Base-by-base conservation (phyloP, 371 early-diverging fungal genomes). In the Mucor saturninus region DNA sequence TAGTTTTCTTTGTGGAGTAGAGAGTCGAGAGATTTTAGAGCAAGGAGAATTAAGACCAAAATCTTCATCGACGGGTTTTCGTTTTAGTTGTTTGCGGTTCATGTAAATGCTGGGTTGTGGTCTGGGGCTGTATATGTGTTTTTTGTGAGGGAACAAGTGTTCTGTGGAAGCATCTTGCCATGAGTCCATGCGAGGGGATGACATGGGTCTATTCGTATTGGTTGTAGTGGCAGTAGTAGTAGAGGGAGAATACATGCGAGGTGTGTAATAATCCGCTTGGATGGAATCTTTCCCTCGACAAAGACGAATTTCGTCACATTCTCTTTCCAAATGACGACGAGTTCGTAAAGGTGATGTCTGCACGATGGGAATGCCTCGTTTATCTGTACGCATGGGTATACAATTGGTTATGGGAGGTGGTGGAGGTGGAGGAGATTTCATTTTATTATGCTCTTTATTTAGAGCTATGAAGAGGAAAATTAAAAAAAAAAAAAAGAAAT, bases 81-180 rank as follows among this genome's bases (percentile, higher is more conserved):
- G 10, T 13, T 11, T 42, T 42, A 13, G 11, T 38, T 11, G n/a
- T 42, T n/a, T 30, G 29, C 26, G 2, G 30, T 50, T 50, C 45
- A 46, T 26, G 31, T 38, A n/a, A 50, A 9, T 50, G 50, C 13
- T 31, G 50, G 21, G 30, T 5, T 21, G 26, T 3, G 26, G 35
- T 35, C 35, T 35, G 8, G 35, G 35, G 8, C 35, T 35, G 35
- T 35, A 35, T 9, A 42, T 4, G 13, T 5, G 14, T 11, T n/a
- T n/a, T 42, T 42, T 42, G 30, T 4, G 5, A 30, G 31, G 5
- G 13, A 42, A 30, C 21, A 62, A 30, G 13, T 62, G 63, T 13
- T 70, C 63, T 5, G 71, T 70, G 2, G 67, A 58, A 14, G 56
- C 67, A 37, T 67, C 64, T 21, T 63, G 68, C 28, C 61, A 40